These are phyloP conservation scores for Heracleum sosnowskyi DNA, from an alignment of 129 eudicot species.

Conservation along the genomic window DNA sequence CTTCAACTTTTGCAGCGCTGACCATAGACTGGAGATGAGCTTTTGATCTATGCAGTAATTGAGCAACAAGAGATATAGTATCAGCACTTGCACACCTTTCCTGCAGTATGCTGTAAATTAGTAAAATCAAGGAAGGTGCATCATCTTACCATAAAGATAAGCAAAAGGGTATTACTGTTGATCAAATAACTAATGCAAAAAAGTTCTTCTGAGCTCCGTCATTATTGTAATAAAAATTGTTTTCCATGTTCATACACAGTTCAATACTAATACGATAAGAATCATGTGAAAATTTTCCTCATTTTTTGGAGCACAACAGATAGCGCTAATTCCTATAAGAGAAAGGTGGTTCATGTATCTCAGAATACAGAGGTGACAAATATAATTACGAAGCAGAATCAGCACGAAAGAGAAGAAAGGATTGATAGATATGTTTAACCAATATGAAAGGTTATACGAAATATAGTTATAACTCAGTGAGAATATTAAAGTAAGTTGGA, in stretches of 20 bases:
- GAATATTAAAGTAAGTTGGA: not conserved
- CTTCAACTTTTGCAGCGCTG: conserved; percentile 64
- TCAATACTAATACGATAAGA: not conserved
- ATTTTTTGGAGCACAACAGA: not conserved
- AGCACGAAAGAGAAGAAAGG: not conserved
- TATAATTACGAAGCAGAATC: not conserved
- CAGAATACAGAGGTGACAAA: not conserved
- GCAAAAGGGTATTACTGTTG: not conserved
- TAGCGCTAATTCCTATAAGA: not conserved
- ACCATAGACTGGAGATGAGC: conserved; percentile 83
- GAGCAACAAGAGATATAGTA: conserved; percentile 79
- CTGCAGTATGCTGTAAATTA: conserved; percentile 46
- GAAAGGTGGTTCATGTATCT: not conserved
- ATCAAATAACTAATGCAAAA: not conserved
- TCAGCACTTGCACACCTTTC: conserved; percentile 97
- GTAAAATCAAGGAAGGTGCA: not conserved
- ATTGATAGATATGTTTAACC: not conserved
- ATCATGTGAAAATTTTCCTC: not conserved
- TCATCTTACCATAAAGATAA: not conserved
- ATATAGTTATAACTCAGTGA: not conserved
- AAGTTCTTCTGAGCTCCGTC: not conserved
- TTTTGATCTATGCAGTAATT: conserved; percentile 70
- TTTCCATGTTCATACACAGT: not conserved
- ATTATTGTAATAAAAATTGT: not conserved
- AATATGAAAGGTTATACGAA: not conserved